phyloP scores from a whole-genome alignment of 805 yeast species.

The Debaryomyces maramus region DNA sequence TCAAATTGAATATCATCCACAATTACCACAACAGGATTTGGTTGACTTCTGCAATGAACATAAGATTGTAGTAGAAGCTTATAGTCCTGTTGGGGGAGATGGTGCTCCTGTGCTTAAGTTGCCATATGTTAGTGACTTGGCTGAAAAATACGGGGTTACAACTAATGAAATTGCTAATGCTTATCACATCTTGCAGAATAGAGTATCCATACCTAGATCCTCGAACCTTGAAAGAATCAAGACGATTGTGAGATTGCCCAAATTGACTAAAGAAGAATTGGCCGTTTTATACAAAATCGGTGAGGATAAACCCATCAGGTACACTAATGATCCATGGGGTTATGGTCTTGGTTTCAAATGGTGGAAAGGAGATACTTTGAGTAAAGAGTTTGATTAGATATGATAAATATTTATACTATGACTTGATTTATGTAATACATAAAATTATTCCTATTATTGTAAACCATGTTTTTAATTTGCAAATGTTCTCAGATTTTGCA shows the following conservation, averaged over 20 bases:
- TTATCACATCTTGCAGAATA: conserved; percentile 60
- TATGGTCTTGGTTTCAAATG: conserved; percentile 36
- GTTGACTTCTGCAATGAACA: conserved; percentile 37
- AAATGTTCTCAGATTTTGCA: no score
- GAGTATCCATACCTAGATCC: conserved; percentile 69
- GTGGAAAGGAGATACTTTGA: conserved; percentile 36
- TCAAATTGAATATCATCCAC: conserved; percentile 39
- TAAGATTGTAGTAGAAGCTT: conserved; percentile 49
- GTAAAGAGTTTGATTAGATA: conserved; percentile 28
- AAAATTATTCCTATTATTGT: no score
- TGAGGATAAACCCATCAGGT: conserved; percentile 29
- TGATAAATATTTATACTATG: no score
- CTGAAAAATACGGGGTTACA: conserved; percentile 53
- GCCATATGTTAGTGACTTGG: conserved; percentile 51
- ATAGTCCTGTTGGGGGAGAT: conserved; percentile 62
- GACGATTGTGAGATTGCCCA: conserved; percentile 33
- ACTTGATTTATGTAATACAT: no score
- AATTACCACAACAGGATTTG: conserved; percentile 41
- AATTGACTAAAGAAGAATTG: conserved; percentile 38
- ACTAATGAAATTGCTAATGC: conserved; percentile 61
- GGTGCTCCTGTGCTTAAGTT: conserved; percentile 65
- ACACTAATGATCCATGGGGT: conserved; percentile 37
- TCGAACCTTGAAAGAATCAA: conserved; percentile 63
- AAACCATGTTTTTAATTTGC: no score
- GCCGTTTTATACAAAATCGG: conserved; percentile 30